phyloP scores from a whole-genome alignment of 768 basidiomycete genomes.

The Gymnopilus junonius region DNA sequence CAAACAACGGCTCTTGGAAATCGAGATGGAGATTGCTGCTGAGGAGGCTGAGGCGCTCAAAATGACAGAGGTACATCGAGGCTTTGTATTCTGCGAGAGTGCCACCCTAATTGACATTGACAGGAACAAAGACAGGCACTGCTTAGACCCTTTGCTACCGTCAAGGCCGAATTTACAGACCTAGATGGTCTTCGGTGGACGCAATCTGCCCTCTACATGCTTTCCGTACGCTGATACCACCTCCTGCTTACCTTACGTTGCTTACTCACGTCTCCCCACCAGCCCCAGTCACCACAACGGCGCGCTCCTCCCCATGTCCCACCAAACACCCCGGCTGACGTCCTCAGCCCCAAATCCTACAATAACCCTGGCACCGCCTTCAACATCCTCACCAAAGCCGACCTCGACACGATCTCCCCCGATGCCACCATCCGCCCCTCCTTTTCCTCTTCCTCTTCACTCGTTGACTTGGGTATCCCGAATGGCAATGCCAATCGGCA shows the following conservation, averaged over 20 bases:
- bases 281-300: not conserved
- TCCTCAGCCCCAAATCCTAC: not conserved
- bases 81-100: not conserved
- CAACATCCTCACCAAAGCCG: constrained; percentile 39
- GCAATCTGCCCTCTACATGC: constrained; percentile 35
- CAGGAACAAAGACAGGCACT: constrained; percentile 47
- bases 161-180: constrained; percentile 66
- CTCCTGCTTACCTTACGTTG: not conserved
- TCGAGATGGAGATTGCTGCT: constrained; percentile 54
- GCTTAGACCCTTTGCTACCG: constrained; percentile 50
- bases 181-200: constrained; percentile 63
- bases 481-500: constrained; percentile 20
- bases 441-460: constrained; percentile 2
- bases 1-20: constrained; percentile 48
- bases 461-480: not conserved
- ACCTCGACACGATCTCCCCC: constrained; percentile 35
- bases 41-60: constrained; percentile 62
- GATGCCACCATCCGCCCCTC: constrained; percentile 47
- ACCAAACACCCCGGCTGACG: not conserved
- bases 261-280: not conserved
- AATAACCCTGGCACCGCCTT: constrained; percentile 21
- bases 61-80: constrained; percentile 58
- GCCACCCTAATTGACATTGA: not conserved
- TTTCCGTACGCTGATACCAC: constrained; percentile 24
- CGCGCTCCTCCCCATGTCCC: not conserved